phyloP scores from a whole-genome alignment of 2,329 filamentous ascomycete genomes.

The Colletotrichum shisoi region DNA sequence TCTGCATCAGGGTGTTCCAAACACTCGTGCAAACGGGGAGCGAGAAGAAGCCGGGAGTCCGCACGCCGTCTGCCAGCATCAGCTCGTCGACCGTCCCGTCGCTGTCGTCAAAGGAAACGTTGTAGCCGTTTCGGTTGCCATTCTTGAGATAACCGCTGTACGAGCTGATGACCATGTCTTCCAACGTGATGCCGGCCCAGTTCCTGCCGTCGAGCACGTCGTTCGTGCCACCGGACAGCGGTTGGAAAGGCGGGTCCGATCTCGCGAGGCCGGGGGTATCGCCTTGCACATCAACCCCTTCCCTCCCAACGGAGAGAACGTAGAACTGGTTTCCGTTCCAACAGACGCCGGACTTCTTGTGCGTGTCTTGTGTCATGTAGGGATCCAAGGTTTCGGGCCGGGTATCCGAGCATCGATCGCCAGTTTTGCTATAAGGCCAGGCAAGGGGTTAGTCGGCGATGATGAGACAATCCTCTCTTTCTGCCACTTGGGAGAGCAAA shows the following conservation, averaged over 20 bases:
- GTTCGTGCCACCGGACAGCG: background rate
- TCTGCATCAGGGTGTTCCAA: constrained; percentile 20
- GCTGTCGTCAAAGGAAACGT: constrained; percentile 12
- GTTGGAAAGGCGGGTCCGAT: constrained; percentile 19
- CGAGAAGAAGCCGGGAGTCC: constrained; percentile 19
- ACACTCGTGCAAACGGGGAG: constrained; percentile 27
- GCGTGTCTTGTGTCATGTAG: constrained; percentile 22
- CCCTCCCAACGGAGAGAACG: constrained; percentile 1
- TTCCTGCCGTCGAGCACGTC: constrained; percentile 28
- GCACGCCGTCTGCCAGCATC: constrained; percentile 4
- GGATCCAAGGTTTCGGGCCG: constrained; percentile 21
- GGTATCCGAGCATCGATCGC: constrained; percentile 13
- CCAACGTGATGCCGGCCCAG: constrained; percentile 22
- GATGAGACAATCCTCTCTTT: too few species aligned
- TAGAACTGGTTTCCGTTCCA: constrained; percentile 31
- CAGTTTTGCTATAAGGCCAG: background rate
- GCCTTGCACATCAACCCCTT: constrained; percentile 1
- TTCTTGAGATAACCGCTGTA: constrained; percentile 11
- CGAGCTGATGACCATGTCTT: constrained; percentile 30
- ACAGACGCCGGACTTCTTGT: constrained; percentile 14
- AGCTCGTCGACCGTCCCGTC: constrained; percentile 11
- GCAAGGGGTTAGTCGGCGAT: background rate
- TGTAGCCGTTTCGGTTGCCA: constrained; percentile 27
- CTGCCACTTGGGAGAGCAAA: too few species aligned
- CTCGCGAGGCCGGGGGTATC: background rate